Conservation (phyloP, 306 rosid species). For the Begonia peltatifolia region DNA sequence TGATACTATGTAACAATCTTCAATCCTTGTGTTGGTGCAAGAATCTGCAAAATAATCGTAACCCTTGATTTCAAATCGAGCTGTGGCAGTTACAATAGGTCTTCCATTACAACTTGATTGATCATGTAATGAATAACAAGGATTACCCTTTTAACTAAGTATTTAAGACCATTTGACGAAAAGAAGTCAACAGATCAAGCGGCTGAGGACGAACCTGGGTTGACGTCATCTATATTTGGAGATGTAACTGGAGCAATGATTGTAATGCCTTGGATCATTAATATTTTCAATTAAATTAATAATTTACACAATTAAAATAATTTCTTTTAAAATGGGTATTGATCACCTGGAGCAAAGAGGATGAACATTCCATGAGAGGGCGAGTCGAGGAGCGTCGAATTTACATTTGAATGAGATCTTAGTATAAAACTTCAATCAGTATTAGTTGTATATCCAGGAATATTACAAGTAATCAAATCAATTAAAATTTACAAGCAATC, state of each 20-base stretch:
- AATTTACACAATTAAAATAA: not conserved
- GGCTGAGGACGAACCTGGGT: conserved; percentile 23
- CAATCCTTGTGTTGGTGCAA: conserved; percentile 35
- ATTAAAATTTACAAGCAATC: no score
- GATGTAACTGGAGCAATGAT: conserved; percentile 34
- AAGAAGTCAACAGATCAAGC: not conserved
- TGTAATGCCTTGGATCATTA: conserved; percentile 29
- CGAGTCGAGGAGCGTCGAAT: conserved; percentile 28
- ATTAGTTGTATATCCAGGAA: no score
- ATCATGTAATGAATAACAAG: no score
- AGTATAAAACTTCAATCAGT: conserved; percentile 29
- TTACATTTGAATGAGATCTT: conserved; percentile 19
- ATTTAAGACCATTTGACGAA: no score
- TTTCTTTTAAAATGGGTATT: not conserved
- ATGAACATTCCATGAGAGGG: conserved; percentile 37
- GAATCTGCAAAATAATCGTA: conserved; percentile 17
- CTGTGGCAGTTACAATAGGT: no score
- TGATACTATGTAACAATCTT: conserved; percentile 36
- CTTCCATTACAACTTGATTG: no score
- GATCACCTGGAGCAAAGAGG: conserved; percentile 35
- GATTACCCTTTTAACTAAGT: not conserved
- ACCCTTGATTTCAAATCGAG: not conserved
- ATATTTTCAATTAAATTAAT: conserved; percentile 3
- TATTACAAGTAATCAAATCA: no score
- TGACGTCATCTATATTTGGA: conserved; percentile 38